Conservation (phyloP, 192 early-diverging fungal genomes). For the Backusella mclennaniae region DNA sequence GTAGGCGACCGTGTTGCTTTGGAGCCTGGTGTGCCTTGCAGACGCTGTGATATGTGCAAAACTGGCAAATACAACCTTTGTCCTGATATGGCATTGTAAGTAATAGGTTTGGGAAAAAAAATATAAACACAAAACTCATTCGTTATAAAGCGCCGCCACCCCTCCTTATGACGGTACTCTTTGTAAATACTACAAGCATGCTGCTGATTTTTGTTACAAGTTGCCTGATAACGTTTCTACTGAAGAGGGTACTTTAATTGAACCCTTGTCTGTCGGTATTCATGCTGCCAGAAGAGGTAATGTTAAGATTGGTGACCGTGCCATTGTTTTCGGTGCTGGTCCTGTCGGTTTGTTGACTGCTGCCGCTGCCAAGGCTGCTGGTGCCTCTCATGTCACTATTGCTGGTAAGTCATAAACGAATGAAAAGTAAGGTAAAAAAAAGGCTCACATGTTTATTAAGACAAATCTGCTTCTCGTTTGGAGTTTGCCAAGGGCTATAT, state of each 20-base stretch:
- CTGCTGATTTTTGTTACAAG: conserved; percentile 47
- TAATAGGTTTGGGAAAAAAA: background rate
- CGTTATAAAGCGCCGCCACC: conserved; percentile 35
- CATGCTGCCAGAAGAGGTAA: conserved; percentile 37
- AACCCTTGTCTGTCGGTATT: conserved; percentile 44
- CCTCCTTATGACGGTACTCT: conserved; percentile 47
- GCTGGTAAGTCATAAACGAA: conserved; percentile 25
- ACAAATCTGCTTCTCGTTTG: conserved; percentile 29
- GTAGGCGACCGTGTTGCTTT: conserved; percentile 48
- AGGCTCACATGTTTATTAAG: background rate
- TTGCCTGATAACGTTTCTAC: conserved; percentile 36
- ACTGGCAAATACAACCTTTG: conserved; percentile 40
- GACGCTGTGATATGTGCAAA: conserved; percentile 39
- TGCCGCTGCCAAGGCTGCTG: conserved; percentile 44
- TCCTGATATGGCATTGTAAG: conserved; percentile 45
- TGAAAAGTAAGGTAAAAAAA: background rate
- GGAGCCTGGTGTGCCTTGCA: conserved; percentile 41
- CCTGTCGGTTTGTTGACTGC: conserved; percentile 40
- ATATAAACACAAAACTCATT: background rate
- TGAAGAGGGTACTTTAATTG: conserved; percentile 45
- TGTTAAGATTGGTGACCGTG: conserved; percentile 34
- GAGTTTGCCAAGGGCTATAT: conserved; percentile 43
- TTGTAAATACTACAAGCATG: conserved; percentile 40
- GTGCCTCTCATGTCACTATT: conserved; percentile 39
- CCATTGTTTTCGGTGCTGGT: conserved; percentile 48